phyloP scores from a whole-genome alignment of 2,329 filamentous ascomycete species.

The Nemania bipapillata region DNA sequence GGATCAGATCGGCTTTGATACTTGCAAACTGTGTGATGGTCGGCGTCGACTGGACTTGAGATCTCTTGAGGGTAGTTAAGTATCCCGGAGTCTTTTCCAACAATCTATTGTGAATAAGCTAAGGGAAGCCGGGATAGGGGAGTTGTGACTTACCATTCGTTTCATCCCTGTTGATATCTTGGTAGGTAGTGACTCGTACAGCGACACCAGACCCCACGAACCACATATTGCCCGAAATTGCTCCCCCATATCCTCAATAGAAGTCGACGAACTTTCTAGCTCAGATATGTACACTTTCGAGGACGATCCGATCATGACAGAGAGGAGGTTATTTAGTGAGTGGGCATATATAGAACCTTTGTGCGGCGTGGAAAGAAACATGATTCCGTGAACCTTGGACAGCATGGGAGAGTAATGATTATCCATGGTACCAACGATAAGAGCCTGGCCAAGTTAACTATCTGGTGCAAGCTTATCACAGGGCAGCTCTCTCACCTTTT shows the following conservation, averaged over 20 bases:
- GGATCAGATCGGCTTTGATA: neutral
- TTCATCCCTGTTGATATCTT: too few relatives aligned
- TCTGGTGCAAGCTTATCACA: too few relatives aligned
- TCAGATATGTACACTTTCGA: conserved; percentile 7
- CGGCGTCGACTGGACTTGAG: conserved; percentile 2
- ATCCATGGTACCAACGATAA: too few relatives aligned
- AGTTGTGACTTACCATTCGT: too few relatives aligned
- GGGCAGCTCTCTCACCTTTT: conserved; percentile 15
- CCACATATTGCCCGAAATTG: neutral
- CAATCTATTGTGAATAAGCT: neutral
- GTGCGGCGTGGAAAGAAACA: conserved; percentile 31
- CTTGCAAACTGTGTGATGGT: conserved; percentile 21
- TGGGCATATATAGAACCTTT: conserved; percentile 9
- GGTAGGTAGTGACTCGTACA: conserved; percentile 24
- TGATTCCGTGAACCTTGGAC: neutral
- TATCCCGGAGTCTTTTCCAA: conserved; percentile 20
- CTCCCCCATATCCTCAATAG: too few relatives aligned
- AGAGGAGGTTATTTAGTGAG: conserved; percentile 18
- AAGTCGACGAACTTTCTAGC: too few relatives aligned
- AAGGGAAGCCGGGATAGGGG: too few relatives aligned
- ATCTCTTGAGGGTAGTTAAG: conserved; percentile 17
- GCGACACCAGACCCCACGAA: conserved; percentile 12
- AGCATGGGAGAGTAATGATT: conserved; percentile 4
- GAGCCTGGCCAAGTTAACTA: too few relatives aligned
- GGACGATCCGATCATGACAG: neutral